Evolutionary conservation across 1,284 basidiomycete species (phyloP).

Genomic region (Athelia psychrophila): DNA sequence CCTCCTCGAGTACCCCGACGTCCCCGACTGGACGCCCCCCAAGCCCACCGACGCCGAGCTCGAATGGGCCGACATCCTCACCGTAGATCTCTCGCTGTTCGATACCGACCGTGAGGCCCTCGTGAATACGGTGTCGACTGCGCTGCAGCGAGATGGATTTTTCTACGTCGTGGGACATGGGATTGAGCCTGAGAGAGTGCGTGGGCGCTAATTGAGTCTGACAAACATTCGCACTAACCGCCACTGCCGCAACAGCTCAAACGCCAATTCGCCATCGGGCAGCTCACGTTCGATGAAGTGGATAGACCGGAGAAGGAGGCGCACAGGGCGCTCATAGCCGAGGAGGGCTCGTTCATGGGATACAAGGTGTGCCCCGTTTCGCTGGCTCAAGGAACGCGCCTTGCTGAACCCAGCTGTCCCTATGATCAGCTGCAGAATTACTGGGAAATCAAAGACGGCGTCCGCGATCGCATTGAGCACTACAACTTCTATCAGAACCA

Average conservation of each 20-base stretch:
- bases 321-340: slow-evolving; percentile 30
- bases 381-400: background rate
- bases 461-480: slow-evolving; percentile 33
- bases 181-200: slow-evolving; percentile 24
- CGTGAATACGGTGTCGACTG: slow-evolving; percentile 26
- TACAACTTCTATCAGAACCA: slow-evolving; percentile 33
- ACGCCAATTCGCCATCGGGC: slow-evolving; percentile 32
- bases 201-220: slow-evolving; percentile 1
- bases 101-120: slow-evolving; percentile 25
- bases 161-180: slow-evolving; percentile 37
- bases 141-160: slow-evolving; percentile 32
- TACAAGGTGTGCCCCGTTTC: slow-evolving; percentile 26
- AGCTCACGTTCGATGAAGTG: slow-evolving; percentile 33
- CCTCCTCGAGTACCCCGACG: background rate
- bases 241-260: slow-evolving; percentile 16
- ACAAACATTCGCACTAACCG: background rate
- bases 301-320: slow-evolving; percentile 29
- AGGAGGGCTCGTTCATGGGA: slow-evolving; percentile 35
- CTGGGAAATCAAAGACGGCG: slow-evolving; percentile 35
- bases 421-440: slow-evolving; percentile 27
- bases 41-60: slow-evolving; percentile 21
- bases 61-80: slow-evolving; percentile 36
- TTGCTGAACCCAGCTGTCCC: background rate
- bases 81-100: slow-evolving; percentile 31
- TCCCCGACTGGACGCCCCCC: slow-evolving; percentile 22